Base-by-base conservation (phyloP, 345 rosid genomes). In the Excoecaria agallocha region DNA sequence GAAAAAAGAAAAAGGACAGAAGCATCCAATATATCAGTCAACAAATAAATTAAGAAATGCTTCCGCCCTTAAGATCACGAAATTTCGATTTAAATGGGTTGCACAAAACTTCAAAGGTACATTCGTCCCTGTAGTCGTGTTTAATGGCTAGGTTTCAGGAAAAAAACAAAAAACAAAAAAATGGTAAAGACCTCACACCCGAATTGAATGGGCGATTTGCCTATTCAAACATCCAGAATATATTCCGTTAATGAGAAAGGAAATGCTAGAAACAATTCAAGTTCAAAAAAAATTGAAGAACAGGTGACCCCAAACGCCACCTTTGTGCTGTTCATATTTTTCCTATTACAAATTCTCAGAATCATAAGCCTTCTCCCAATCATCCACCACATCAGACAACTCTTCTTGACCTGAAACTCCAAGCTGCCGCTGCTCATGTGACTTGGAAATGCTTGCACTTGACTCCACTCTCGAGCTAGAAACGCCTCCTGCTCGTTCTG, bases 301-400 rank as follows among this genome's bases (percentile, higher is more conserved):
- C n/a, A 35, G 56, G 46, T 43, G 38, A 20, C 37, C 35, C 39
- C 30, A 65, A 19, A 69, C 7, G 24, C 17, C 37, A 46, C 46
- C 35, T 30, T 9, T 16, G 56, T 16, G 8, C 24, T 46, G 41
- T n/a, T 30, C 22, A 20, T 30, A 69, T 60, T 50, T 50, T 22
- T 12, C 25, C 73, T 22, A 48, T 65, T 19, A 15, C 3, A 38
- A 54, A 59, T 76, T 70, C 52, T 66, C 78, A 84, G 82, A 85
- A 25, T 91, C 93, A 66, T 82, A 94, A 72, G 90, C 95, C 72
- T 92, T 86, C 80, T 92, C 98, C 98, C 97, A 92, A 72, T 92
- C 93, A 75, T 94, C 97, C 46, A 80, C 92, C 66, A 91, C 97
- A 43, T 87, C 88, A 0, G 72, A 61, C 73, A 38, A 59, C 72